Percentiles rank a stretch among this genome's conserved stretches.
These are phyloP conservation scores for Knoxia roxburghii DNA, from an alignment of 257 asterid species.

Conservation along the genomic window DNA sequence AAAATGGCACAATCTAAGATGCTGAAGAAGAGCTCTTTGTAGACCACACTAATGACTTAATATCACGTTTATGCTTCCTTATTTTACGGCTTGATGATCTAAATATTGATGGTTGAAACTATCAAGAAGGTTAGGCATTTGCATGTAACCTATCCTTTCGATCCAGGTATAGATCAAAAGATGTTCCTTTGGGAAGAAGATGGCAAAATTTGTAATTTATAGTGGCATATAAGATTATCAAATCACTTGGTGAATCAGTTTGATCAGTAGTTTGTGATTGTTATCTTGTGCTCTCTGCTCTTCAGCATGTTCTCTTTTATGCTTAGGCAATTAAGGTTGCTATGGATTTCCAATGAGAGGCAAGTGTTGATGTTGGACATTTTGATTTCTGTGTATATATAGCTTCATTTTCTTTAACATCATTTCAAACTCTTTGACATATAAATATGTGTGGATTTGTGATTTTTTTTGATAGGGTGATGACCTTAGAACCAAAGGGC, in stretches of 20 bases:
- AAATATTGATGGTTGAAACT: neutral
- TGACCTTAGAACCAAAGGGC: conserved; percentile 64
- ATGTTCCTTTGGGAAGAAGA: neutral
- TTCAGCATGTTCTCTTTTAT: neutral
- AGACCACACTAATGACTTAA: neutral
- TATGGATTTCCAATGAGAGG: neutral
- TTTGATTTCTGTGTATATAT: neutral
- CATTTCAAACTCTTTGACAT: neutral
- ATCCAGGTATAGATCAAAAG: neutral
- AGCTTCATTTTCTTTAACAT: neutral
- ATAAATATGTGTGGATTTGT: neutral
- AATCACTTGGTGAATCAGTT: neutral
- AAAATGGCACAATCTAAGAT: neutral
- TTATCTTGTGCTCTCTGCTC: neutral
- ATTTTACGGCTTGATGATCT: neutral
- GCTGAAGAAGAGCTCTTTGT: neutral
- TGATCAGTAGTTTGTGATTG: neutral
- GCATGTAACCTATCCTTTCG: neutral
- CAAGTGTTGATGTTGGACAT: neutral
- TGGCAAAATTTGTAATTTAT: neutral
- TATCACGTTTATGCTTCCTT: neutral
- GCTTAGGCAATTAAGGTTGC: neutral
- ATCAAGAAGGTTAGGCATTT: neutral
- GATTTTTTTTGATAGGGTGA: conserved; percentile 34
- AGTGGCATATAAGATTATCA: neutral